phyloP scores from a whole-genome alignment of 768 basidiomycete species.

The Boletales sp. region DNA sequence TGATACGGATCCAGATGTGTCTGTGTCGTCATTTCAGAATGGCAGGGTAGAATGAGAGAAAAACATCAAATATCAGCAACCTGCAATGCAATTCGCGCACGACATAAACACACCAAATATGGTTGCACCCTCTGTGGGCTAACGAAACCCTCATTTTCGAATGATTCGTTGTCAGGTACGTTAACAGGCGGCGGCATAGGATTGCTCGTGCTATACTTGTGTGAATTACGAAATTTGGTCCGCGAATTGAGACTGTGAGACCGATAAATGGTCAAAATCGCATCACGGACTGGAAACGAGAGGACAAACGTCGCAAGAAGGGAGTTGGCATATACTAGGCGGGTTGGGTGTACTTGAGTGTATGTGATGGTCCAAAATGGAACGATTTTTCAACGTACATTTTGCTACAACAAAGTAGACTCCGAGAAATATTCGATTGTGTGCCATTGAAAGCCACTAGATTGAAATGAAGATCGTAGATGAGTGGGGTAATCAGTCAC shows the following conservation, averaged over 20 bases:
- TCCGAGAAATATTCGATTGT: constrained; percentile 24
- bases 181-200: constrained; percentile 7
- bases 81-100: not conserved
- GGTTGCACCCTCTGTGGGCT: not conserved
- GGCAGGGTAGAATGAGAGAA: not conserved
- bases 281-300: not conserved
- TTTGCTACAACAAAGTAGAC: constrained; percentile 23
- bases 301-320: constrained; percentile 23
- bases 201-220: not conserved
- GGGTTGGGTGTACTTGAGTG: not conserved
- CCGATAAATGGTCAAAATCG: not conserved
- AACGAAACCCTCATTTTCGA: not conserved
- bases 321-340: constrained; percentile 24
- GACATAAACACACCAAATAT: constrained; percentile 1
- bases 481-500: not conserved
- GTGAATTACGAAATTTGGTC: constrained; percentile 3
- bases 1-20: constrained; percentile 1
- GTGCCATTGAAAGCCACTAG: constrained; percentile 20
- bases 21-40: not conserved
- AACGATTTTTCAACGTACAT: constrained; percentile 5
- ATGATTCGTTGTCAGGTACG: not conserved
- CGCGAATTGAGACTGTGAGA: constrained; percentile 20
- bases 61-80: not conserved
- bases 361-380: not conserved
- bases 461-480: not conserved